phyloP scores from a whole-genome alignment of 768 basidiomycete species.

The Albatrellus ellisii region DNA sequence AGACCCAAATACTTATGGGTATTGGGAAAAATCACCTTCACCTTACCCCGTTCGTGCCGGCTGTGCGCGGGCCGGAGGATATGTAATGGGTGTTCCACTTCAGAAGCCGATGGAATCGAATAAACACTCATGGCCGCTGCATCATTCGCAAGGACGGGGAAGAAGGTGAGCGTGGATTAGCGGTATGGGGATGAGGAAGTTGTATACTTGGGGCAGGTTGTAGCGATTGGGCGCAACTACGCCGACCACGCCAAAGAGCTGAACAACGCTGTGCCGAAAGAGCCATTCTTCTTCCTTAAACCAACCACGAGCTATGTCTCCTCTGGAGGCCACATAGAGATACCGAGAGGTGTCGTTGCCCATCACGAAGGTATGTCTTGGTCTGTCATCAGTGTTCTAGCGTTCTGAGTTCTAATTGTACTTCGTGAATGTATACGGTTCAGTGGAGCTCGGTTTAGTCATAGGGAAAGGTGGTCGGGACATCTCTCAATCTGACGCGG shows the following conservation, averaged over 20 bases:
- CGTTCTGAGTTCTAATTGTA: background rate
- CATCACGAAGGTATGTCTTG: slow-evolving; percentile 74
- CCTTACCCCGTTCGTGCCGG: too few species aligned
- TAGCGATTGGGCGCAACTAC: slow-evolving; percentile 95
- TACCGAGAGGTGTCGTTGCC: slow-evolving; percentile 69
- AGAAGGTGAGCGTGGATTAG: slow-evolving; percentile 5
- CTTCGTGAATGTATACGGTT: background rate
- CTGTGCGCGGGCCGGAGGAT: too few species aligned
- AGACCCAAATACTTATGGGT: too few species aligned
- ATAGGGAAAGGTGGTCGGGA: slow-evolving; percentile 83
- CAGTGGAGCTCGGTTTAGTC: slow-evolving; percentile 94
- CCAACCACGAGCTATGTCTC: slow-evolving; percentile 83
- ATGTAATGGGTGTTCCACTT: too few species aligned
- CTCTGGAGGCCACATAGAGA: slow-evolving; percentile 71
- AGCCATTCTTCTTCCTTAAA: slow-evolving; percentile 98
- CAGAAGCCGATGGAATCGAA: background rate
- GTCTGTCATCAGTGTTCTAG: too few species aligned
- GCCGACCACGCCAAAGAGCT: slow-evolving; percentile 86
- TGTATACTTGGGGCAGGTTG: slow-evolving; percentile 41
- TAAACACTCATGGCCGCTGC: slow-evolving; percentile 4
- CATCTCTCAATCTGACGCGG: slow-evolving; percentile 60
- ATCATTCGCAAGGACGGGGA: slow-evolving; percentile 10
- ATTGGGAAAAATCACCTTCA: too few species aligned
- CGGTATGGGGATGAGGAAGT: slow-evolving; percentile 8
- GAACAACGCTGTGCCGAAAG: slow-evolving; percentile 76